Base-by-base conservation (phyloP, 1,139 yeast species). In the Schizosaccharomyces versatilis region DNA sequence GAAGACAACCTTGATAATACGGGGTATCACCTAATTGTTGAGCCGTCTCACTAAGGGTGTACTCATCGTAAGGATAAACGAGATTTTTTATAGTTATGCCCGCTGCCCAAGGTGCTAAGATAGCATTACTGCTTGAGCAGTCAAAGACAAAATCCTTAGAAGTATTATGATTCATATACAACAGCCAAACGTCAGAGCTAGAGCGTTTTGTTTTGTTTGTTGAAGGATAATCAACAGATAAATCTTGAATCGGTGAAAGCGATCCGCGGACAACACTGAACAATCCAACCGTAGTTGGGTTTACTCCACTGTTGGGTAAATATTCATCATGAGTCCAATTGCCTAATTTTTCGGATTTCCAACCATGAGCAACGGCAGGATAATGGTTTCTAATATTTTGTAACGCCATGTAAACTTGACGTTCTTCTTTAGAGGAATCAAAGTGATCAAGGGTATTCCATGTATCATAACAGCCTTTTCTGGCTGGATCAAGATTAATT, bases 381-480 rank as follows among this genome's bases (percentile, higher is more conserved):
- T 54, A 56, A 14, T 47, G 47, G 19, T 14, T 32, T 8, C 57
- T 41, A 14, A 56, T 54, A 38, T 54, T 53, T n/a, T 56, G 54
- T 40, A 54, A 36, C 3, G 52, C 41, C 19, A 51, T 56, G 47
- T 54, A 32, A 32, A 40, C 47, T 36, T 54, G 48, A 17, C 55
- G 39, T 6, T 47, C 48, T 2, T 54, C 51, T 36, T 55, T 54
- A 9, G 57, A 51, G n/a, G 52, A 54, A 38, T 56, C 58, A 38
- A 56, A 54, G 41, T 54, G 58, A 42, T 56, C 58, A 15, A 53
- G 47, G 9, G 54, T 52, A 47, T 54, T 54, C 49, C 56, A 54
- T 17, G 41, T 32, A 40, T 56, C 58, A 9, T 38, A 32, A 44
- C 58, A 56, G 2, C 58, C 58, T 6, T 41, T 17, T 10, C 17